Conservation (phyloP, 2,329 filamentous ascomycete genomes). For the Escovopsis sp. region DNA sequence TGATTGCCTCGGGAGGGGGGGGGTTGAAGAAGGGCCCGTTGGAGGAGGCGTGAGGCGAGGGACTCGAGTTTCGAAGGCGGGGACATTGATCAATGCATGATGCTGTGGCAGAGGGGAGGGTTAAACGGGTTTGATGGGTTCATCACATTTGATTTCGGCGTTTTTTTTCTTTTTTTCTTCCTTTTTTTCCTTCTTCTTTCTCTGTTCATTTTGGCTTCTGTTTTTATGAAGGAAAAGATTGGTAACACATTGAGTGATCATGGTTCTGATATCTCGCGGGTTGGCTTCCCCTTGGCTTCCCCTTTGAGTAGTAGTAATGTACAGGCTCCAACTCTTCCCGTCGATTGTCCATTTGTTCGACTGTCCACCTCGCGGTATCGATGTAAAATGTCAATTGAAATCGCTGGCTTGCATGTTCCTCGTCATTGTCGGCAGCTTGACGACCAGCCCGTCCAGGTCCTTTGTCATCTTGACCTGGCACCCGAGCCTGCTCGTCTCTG, state of each 20-base stretch:
- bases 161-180: too few relatives aligned
- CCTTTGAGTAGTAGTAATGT: conserved; percentile 4
- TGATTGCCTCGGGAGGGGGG: conserved; percentile 58
- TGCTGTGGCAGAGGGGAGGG: too few relatives aligned
- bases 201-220: too few relatives aligned
- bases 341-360: neutral
- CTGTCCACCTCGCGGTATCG: neutral
- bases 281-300: neutral
- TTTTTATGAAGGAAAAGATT: conserved; percentile 15
- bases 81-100: too few relatives aligned
- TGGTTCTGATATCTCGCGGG: too few relatives aligned
- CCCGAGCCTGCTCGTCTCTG: conserved; percentile 69
- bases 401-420: conserved; percentile 92
- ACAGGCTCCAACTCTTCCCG: conserved; percentile 1
- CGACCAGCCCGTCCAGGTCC: conserved; percentile 72
- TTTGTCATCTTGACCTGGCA: conserved; percentile 89
- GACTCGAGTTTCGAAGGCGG: too few relatives aligned
- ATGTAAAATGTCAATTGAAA: conserved; percentile 37
- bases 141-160: too few relatives aligned
- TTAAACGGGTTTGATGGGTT: too few relatives aligned
- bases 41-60: conserved; percentile 31
- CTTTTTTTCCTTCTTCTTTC: too few relatives aligned
- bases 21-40: conserved; percentile 43
- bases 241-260: neutral
- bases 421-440: conserved; percentile 84